Conservation (phyloP, 768 basidiomycete species). For the Porphyrellus cyaneotinctus region DNA sequence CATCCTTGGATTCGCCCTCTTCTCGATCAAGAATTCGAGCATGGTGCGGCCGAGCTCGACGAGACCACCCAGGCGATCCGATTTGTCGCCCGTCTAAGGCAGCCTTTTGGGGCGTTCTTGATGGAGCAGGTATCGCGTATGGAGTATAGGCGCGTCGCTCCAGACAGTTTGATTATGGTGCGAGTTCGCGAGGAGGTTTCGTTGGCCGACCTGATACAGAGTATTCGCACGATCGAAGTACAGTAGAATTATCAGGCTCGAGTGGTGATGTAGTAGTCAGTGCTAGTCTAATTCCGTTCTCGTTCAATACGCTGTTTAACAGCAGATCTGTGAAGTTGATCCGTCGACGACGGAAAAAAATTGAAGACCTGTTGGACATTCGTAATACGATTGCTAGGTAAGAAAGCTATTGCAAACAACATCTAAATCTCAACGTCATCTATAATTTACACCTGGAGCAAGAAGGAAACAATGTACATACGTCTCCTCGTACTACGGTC, state of each 20-base stretch:
- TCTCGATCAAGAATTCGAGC: slow-evolving; percentile 2
- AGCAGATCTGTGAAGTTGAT: too few species aligned
- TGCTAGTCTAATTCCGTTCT: too few species aligned
- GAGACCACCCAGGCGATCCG: neutral
- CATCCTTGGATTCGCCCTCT: neutral
- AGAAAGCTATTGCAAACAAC: too few species aligned
- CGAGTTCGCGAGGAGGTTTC: neutral
- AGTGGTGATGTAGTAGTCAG: neutral
- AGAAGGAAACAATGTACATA: too few species aligned
- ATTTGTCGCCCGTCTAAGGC: neutral
- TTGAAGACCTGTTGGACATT: too few species aligned
- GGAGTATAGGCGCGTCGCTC: neutral
- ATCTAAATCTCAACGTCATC: too few species aligned
- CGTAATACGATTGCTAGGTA: too few species aligned
- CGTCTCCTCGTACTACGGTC: too few species aligned
- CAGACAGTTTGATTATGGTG: neutral
- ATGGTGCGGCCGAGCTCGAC: neutral
- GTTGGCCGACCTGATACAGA: neutral
- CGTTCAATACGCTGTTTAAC: too few species aligned
- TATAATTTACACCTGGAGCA: too few species aligned
- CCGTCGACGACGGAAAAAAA: too few species aligned
- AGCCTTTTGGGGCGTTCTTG: neutral
- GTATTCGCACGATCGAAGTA: neutral
- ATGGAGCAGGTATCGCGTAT: neutral
- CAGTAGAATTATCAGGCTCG: neutral